Percentiles rank a stretch among this genome's conserved stretches.
Conservation (phyloP, 352 stramenopile species). For the Phytophthora sansomeana region DNA sequence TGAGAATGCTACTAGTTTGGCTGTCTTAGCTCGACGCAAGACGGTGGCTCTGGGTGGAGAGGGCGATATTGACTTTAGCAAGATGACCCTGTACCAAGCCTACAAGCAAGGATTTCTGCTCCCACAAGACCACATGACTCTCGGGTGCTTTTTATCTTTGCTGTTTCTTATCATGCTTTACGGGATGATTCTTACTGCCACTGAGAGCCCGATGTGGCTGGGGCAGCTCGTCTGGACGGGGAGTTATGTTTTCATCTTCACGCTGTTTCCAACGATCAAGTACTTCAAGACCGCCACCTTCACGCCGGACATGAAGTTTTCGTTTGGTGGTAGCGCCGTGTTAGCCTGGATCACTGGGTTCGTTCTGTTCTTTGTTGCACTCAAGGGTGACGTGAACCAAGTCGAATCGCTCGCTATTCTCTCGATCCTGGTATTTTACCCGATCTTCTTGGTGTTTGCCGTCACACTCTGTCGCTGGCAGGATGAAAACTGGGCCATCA, state of each 20-base stretch:
- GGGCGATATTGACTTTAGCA: constrained; percentile 62
- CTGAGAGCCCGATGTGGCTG: constrained; percentile 70
- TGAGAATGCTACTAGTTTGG: constrained; percentile 21
- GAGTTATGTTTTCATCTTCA: constrained; percentile 73
- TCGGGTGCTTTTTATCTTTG: constrained; percentile 64
- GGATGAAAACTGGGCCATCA: constrained; percentile 75
- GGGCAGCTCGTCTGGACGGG: constrained; percentile 79
- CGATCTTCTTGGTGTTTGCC: constrained; percentile 75
- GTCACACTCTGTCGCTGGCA: constrained; percentile 83
- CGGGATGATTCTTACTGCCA: constrained; percentile 68
- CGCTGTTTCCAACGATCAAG: constrained; percentile 75
- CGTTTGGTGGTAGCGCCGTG: constrained; percentile 56
- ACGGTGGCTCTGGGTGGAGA: constrained; percentile 19
- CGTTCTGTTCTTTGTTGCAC: constrained; percentile 72
- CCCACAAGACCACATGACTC: constrained; percentile 78
- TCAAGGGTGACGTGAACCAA: constrained; percentile 67
- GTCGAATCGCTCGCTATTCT: constrained; percentile 82
- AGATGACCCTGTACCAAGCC: constrained; percentile 79
- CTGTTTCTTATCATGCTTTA: constrained; percentile 74
- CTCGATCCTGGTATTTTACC: constrained; percentile 82
- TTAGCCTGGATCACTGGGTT: constrained; percentile 78
- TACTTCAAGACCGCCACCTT: constrained; percentile 76
- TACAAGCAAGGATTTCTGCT: constrained; percentile 76
- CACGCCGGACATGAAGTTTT: constrained; percentile 66
- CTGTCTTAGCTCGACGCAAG: constrained; percentile 34